phyloP scores from a whole-genome alignment of 2,329 filamentous ascomycete genomes.

The Juglanconis juglandina region DNA sequence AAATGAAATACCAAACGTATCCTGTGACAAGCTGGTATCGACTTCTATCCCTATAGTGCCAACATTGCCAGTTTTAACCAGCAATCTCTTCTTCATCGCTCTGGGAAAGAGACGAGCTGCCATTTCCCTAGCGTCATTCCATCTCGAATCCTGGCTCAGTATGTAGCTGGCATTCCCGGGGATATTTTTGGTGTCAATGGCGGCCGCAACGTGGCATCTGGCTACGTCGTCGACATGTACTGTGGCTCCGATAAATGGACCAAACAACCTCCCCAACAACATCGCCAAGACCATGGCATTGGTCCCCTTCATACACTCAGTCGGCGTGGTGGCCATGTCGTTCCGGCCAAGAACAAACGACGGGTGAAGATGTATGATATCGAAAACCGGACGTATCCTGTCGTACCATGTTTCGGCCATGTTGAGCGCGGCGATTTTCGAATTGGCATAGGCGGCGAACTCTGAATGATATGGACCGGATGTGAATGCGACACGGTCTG shows the following conservation, averaged over 20 bases:
- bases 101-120: conserved; percentile 29
- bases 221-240: conserved; percentile 39
- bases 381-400: conserved; percentile 31
- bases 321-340: conserved; percentile 27
- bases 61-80: conserved; percentile 23
- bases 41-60: conserved; percentile 25
- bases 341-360: conserved; percentile 35
- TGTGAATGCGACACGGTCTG: conserved; percentile 16
- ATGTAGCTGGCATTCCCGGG: conserved; percentile 32
- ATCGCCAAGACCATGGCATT: conserved; percentile 33
- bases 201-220: conserved; percentile 33
- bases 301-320: conserved; percentile 30
- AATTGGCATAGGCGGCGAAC: conserved; percentile 33
- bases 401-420: conserved; percentile 32
- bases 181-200: conserved; percentile 26
- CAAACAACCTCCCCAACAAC: conserved; percentile 28
- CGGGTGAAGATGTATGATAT: conserved; percentile 35
- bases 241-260: conserved; percentile 26
- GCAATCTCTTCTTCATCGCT: conserved; percentile 26
- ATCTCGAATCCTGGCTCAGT: conserved; percentile 28
- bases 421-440: conserved; percentile 33
- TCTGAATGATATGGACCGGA: conserved; percentile 28
- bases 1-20: conserved; percentile 26
- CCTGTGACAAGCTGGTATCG: conserved; percentile 26
- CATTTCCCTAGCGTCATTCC: conserved; percentile 38